Conservation (phyloP, 139 green algal species). For the Coccomyxa sp. region DNA sequence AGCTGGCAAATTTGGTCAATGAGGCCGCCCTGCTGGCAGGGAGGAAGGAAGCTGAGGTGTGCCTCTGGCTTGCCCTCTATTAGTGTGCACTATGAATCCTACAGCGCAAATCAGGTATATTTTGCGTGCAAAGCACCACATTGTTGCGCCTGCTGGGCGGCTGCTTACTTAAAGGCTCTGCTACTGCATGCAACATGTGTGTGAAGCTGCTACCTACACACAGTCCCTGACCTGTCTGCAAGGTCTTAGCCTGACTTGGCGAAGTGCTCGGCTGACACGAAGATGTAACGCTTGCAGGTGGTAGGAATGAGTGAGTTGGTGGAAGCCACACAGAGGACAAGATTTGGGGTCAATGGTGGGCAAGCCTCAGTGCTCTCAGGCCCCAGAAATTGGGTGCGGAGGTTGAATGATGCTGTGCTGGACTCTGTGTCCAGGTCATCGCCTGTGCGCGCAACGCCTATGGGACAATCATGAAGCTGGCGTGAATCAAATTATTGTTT, state of each 20-base stretch:
- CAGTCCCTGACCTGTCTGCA: too few species aligned
- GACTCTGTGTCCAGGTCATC: conserved; percentile 15
- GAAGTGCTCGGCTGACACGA: too few species aligned
- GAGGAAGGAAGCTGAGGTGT: conserved; percentile 34
- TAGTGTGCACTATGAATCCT: too few species aligned
- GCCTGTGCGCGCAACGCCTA: conserved; percentile 13
- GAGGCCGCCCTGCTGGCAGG: conserved; percentile 84
- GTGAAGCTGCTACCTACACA: too few species aligned
- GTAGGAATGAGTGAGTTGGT: conserved; percentile 68
- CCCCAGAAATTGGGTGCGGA: conserved; percentile 1
- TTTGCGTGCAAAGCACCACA: too few species aligned
- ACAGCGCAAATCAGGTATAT: too few species aligned
- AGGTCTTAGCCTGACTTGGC: too few species aligned
- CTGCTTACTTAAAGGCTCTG: not conserved
- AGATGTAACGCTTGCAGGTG: too few species aligned
- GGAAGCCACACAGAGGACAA: conserved; percentile 57
- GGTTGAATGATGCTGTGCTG: conserved; percentile 24
- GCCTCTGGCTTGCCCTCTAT: too few species aligned
- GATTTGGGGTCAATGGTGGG: conserved; percentile 43
- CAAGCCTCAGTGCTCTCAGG: not conserved
- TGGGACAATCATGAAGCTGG: conserved; percentile 3
- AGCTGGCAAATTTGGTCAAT: conserved; percentile 94
- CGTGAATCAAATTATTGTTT: too few species aligned
- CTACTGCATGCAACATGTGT: not conserved
- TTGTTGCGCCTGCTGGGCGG: not conserved